A percentile compares a stretch with the other conserved stretches of the same genome.
Evolutionary conservation across 2,329 filamentous ascomycete genomes (phyloP).

Genomic region (Emergomyces pasteurianus): DNA sequence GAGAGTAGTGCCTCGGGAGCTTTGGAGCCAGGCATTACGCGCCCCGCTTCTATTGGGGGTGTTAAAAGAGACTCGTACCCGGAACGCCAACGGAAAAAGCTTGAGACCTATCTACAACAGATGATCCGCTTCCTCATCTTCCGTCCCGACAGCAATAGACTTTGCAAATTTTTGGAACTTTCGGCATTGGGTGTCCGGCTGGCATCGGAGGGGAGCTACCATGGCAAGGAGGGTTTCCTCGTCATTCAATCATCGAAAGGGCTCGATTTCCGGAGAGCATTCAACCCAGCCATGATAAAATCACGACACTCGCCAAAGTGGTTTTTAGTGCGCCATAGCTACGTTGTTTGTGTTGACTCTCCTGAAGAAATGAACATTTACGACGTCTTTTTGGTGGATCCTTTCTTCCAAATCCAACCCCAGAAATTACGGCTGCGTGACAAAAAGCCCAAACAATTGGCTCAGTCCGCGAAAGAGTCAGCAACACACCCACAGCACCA

Average conservation of each 20-base stretch:
- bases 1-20: slow-evolving; percentile 26
- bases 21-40: slow-evolving; percentile 21
- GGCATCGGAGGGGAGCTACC: slow-evolving; percentile 89
- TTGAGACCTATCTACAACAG: slow-evolving; percentile 83
- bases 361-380: slow-evolving; percentile 98
- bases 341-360: slow-evolving; percentile 95
- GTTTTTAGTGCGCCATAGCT: slow-evolving; percentile 97
- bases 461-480: slow-evolving; percentile 52
- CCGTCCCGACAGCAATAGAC: slow-evolving; percentile 81
- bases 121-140: slow-evolving; percentile 98
- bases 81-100: slow-evolving; percentile 68
- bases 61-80: slow-evolving; percentile 50
- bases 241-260: slow-evolving; percentile 87
- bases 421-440: slow-evolving; percentile 47
- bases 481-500: slow-evolving; percentile 61
- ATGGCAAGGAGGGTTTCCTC: slow-evolving; percentile 91
- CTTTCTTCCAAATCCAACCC: slow-evolving; percentile 69
- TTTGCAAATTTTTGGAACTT: slow-evolving; percentile 91
- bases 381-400: slow-evolving; percentile 94
- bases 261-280: slow-evolving; percentile 68
- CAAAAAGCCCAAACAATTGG: slow-evolving; percentile 46
- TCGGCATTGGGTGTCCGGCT: slow-evolving; percentile 88
- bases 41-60: slow-evolving; percentile 27
- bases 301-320: slow-evolving; percentile 82
- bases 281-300: slow-evolving; percentile 67